Evolutionary conservation across 805 yeast species (phyloP).

Genomic region (Yamadazyma tumulicola): DNA sequence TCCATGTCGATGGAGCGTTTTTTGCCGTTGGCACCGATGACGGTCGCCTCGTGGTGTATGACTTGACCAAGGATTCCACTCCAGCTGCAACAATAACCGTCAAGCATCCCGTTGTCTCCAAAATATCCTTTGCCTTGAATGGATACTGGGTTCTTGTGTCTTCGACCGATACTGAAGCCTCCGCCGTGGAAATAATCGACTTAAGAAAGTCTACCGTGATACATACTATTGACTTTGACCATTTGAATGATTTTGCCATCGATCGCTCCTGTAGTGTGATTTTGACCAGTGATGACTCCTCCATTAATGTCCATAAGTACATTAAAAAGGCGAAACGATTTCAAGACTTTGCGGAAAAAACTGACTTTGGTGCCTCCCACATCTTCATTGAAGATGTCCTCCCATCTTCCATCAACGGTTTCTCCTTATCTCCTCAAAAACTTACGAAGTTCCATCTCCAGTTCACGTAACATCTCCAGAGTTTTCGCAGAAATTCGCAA

Average conservation of each 20-base stretch:
- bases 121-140: constrained; percentile 54
- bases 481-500: background rate
- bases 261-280: constrained; percentile 37
- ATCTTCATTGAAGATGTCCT: background rate
- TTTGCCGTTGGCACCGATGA: constrained; percentile 36
- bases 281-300: constrained; percentile 17
- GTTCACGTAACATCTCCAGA: background rate
- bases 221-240: constrained; percentile 24
- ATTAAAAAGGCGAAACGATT: constrained; percentile 36
- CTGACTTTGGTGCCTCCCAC: background rate
- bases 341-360: constrained; percentile 3
- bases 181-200: constrained; percentile 43
- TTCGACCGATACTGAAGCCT: constrained; percentile 13
- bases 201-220: constrained; percentile 37
- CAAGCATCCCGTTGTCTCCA: constrained; percentile 21
- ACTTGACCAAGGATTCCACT: constrained; percentile 32
- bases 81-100: constrained; percentile 30
- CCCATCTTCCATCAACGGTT: background rate
- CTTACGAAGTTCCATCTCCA: background rate
- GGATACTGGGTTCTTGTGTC: constrained; percentile 58
- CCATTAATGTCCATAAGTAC: constrained; percentile 31
- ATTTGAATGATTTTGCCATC: constrained; percentile 21
- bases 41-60: constrained; percentile 34
- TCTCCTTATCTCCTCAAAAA: background rate
- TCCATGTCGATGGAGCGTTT: constrained; percentile 50